These are phyloP conservation scores for Thelonectria blattea DNA, from an alignment of 2,329 filamentous ascomycete species.

Conservation along the genomic window DNA sequence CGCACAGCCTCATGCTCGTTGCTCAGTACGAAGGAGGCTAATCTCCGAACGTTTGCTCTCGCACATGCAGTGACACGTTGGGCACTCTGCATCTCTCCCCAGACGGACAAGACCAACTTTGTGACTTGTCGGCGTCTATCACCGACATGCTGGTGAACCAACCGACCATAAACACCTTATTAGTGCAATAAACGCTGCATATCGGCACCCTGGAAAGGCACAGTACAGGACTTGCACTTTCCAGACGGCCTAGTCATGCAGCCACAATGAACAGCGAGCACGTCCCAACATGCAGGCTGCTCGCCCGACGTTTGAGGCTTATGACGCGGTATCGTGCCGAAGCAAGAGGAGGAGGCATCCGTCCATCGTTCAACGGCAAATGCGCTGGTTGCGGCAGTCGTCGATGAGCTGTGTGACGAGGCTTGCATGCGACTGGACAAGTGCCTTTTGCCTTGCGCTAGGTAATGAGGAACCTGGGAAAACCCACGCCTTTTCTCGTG, in stretches of 20 bases:
- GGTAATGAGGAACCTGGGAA: not conserved
- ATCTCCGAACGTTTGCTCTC: not conserved
- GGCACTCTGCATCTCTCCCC: slow-evolving; percentile 1
- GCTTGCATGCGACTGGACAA: not conserved
- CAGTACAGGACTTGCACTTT: not conserved
- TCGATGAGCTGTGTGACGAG: slow-evolving; percentile 7
- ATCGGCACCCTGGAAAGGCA: too few species aligned
- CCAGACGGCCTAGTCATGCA: slow-evolving; percentile 14
- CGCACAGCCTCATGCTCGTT: not conserved
- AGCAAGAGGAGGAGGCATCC: not conserved
- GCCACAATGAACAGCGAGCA: slow-evolving; percentile 2
- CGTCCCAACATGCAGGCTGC: slow-evolving; percentile 5
- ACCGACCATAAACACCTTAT: slow-evolving; percentile 2
- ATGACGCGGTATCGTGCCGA: slow-evolving; percentile 1
- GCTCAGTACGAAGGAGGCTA: not conserved
- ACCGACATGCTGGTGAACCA: slow-evolving; percentile 1
- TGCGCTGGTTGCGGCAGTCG: not conserved
- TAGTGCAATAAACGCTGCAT: slow-evolving; percentile 14
- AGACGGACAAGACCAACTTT: not conserved
- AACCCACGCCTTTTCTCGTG: not conserved
- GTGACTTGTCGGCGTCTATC: slow-evolving; percentile 1
- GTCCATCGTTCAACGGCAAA: not conserved
- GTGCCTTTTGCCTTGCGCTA: not conserved
- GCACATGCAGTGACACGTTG: slow-evolving; percentile 3
- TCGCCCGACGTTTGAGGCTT: slow-evolving; percentile 5